phyloP scores from a whole-genome alignment of 306 rosid species.

The Begonia peltatifolia region DNA sequence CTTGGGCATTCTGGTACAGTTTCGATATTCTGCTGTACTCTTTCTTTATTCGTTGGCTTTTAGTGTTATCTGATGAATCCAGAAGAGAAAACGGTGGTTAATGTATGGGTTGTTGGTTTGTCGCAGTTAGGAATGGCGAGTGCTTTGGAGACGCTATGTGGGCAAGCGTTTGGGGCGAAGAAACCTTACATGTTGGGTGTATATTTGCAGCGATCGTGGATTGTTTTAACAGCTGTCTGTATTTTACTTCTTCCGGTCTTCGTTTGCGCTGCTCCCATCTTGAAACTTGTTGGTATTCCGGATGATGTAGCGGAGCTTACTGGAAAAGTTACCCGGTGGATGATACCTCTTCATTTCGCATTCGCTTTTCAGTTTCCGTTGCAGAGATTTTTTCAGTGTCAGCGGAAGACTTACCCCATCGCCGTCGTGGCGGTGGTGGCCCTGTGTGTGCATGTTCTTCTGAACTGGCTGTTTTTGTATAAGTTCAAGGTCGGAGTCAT shows the following conservation, averaged over 20 bases:
- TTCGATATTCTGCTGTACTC: not conserved
- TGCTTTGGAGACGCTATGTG: conserved; percentile 67
- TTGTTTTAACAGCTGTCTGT: conserved; percentile 41
- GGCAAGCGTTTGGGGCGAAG: conserved; percentile 83
- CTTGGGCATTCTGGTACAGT: conserved; percentile 49
- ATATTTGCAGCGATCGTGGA: conserved; percentile 86
- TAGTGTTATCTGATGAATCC: too few species aligned
- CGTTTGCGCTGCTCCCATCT: conserved; percentile 34
- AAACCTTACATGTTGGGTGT: conserved; percentile 63
- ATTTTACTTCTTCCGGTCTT: conserved; percentile 41
- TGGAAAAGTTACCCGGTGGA: conserved; percentile 28
- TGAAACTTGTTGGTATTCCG: conserved; percentile 55
- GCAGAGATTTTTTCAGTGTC: conserved; percentile 49
- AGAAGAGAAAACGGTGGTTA: too few species aligned
- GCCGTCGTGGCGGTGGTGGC: conserved; percentile 36
- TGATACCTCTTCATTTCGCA: conserved; percentile 51
- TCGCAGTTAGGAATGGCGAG: conserved; percentile 79
- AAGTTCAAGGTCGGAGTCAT: conserved; percentile 35
- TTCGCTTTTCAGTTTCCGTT: conserved; percentile 60
- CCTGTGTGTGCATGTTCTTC: conserved; percentile 24
- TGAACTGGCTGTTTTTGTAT: conserved; percentile 55
- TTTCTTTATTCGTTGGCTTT: not conserved
- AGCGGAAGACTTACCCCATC: conserved; percentile 31
- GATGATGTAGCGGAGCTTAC: conserved; percentile 37
- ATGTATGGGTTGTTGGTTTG: not conserved